Percentiles rank a stretch among this genome's conserved stretches.
phyloP scores from a whole-genome alignment of 2,329 filamentous ascomycete species.

The Aspergillus hortae region DNA sequence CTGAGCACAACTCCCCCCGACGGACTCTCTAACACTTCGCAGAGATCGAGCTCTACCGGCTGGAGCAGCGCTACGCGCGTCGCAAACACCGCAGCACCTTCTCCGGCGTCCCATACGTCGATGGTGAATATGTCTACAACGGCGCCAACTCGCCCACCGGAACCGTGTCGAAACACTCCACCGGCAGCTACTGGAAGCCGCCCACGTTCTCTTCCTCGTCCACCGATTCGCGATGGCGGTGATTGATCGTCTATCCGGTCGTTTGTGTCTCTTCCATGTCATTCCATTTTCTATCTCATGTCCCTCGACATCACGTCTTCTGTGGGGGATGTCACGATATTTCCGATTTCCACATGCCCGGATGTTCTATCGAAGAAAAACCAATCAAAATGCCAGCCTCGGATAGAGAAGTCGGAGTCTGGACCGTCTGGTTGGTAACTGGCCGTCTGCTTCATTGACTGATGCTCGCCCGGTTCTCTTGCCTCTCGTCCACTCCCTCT shows the following conservation, averaged over 20 bases:
- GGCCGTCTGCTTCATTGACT: not conserved
- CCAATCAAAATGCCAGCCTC: conserved; percentile 3
- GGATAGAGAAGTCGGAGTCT: conserved; percentile 5
- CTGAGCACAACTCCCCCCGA: not conserved
- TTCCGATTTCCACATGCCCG: conserved; percentile 8
- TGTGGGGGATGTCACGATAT: conserved; percentile 18
- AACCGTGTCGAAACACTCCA: conserved; percentile 38
- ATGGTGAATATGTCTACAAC: conserved; percentile 79
- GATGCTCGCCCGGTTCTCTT: not conserved
- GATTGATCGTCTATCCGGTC: conserved; percentile 2
- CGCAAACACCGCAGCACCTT: conserved; percentile 88
- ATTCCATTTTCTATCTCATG: conserved; percentile 9
- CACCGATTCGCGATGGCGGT: conserved; percentile 27
- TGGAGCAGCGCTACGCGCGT: conserved; percentile 92
- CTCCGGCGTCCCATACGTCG: conserved; percentile 84
- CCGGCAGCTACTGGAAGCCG: conserved; percentile 31
- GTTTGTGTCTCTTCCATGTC: not conserved
- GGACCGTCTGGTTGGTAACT: not conserved
- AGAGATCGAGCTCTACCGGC: conserved; percentile 83
- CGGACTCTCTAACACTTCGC: conserved; percentile 23
- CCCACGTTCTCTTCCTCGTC: conserved; percentile 25
- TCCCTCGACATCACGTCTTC: conserved; percentile 20
- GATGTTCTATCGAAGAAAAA: too few species aligned
- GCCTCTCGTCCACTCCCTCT: not conserved
- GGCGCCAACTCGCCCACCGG: conserved; percentile 33